Evolutionary conservation across 2,329 filamentous ascomycete genomes (phyloP).

Genomic region (Lasiodiplodia hormozganensis): DNA sequence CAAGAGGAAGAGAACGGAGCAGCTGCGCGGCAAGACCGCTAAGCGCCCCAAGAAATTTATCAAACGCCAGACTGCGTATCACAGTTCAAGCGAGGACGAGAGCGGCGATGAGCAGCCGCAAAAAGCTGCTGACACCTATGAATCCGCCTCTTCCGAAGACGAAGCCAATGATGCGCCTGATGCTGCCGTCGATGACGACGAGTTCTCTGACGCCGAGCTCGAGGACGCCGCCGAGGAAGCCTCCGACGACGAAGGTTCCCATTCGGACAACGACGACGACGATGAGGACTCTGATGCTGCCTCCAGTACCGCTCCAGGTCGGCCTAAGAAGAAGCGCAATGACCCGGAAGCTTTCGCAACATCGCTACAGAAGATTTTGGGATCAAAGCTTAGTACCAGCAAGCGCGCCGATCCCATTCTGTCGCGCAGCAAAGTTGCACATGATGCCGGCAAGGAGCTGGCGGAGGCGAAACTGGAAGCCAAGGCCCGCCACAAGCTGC

Average conservation of each 20-base stretch:
- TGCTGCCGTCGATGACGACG: slow-evolving; percentile 50
- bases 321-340: slow-evolving; percentile 79
- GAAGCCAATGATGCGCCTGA: slow-evolving; percentile 32
- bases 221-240: slow-evolving; percentile 44
- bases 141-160: slow-evolving; percentile 2
- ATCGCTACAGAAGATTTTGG: slow-evolving; percentile 90
- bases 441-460: slow-evolving; percentile 73
- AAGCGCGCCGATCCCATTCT: slow-evolving; percentile 91
- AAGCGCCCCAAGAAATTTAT: slow-evolving; percentile 62
- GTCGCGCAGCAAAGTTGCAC: slow-evolving; percentile 77
- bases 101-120: slow-evolving; percentile 15
- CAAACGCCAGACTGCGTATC: slow-evolving; percentile 68
- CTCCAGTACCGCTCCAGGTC: slow-evolving; percentile 36
- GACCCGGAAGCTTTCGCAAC: slow-evolving; percentile 91
- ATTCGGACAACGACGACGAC: slow-evolving; percentile 41
- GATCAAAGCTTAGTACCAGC: slow-evolving; percentile 81
- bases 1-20: slow-evolving; percentile 66
- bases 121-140: not conserved
- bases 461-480: slow-evolving; percentile 80
- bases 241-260: slow-evolving; percentile 41
- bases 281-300: slow-evolving; percentile 42
- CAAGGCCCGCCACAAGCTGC: slow-evolving; percentile 79
- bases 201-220: slow-evolving; percentile 33
- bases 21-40: slow-evolving; percentile 61
- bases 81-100: slow-evolving; percentile 67